Evolutionary conservation across 768 basidiomycete genomes (phyloP).

Genomic region (Sporobolomyces roseus): DNA sequence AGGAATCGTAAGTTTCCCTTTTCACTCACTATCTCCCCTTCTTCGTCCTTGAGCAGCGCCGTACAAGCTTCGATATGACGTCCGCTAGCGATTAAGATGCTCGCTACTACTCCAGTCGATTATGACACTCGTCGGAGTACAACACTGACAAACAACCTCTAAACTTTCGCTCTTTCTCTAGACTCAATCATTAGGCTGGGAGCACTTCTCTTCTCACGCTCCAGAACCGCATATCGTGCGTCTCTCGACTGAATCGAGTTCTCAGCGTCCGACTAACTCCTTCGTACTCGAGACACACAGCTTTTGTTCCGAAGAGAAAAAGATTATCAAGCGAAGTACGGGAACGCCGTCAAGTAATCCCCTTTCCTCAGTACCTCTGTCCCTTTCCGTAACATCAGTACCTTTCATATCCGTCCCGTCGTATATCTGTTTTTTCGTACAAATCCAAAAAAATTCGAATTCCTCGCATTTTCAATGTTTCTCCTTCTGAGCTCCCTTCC

Average conservation of each 20-base stretch:
- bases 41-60: too few relatives aligned
- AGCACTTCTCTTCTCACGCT: constrained; percentile 92
- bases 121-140: too few relatives aligned
- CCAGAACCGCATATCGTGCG: constrained; percentile 34
- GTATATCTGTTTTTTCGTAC: too few relatives aligned
- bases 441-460: too few relatives aligned
- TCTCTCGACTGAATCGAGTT: too few relatives aligned
- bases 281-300: neutral
- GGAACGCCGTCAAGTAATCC: constrained; percentile 19
- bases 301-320: constrained; percentile 37
- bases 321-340: constrained; percentile 36
- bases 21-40: neutral
- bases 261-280: neutral
- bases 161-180: neutral
- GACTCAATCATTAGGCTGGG: constrained; percentile 92
- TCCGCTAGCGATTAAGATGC: too few relatives aligned
- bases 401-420: too few relatives aligned
- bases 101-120: too few relatives aligned
- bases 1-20: constrained; percentile 58
- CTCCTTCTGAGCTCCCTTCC: too few relatives aligned
- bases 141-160: too few relatives aligned
- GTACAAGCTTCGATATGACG: too few relatives aligned
- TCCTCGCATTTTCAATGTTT: too few relatives aligned
- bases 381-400: neutral
- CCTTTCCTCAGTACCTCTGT: neutral